phyloP scores from a whole-genome alignment of 768 basidiomycete species.

The Tricholoma hemisulphureum region DNA sequence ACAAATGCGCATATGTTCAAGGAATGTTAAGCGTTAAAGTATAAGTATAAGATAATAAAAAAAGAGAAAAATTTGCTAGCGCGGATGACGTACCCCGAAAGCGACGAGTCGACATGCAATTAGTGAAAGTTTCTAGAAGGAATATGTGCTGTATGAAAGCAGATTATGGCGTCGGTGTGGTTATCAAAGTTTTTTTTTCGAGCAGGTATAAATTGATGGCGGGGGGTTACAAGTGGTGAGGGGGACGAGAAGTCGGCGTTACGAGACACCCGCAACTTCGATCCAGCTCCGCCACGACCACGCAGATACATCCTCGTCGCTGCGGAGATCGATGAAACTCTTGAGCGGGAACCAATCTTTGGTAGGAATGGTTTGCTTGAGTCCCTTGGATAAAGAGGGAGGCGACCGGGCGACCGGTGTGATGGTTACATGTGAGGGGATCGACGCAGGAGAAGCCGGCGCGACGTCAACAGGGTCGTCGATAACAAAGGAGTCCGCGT shows the following conservation, averaged over 20 bases:
- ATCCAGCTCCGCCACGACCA: slow-evolving; percentile 67
- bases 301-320: slow-evolving; percentile 41
- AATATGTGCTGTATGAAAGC: background rate
- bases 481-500: slow-evolving; percentile 33
- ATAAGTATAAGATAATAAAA: slow-evolving; percentile 4
- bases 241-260: background rate
- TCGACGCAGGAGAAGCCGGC: slow-evolving; percentile 21
- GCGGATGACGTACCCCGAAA: background rate
- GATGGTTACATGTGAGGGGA: slow-evolving; percentile 17
- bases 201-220: too few relatives aligned
- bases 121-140: background rate
- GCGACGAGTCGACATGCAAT: background rate
- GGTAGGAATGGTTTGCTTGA: slow-evolving; percentile 15
- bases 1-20: background rate
- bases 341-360: slow-evolving; percentile 57
- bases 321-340: slow-evolving; percentile 63
- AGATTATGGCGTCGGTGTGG: background rate
- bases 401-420: slow-evolving; percentile 6
- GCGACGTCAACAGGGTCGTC: slow-evolving; percentile 40
- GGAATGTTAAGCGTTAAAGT: background rate
- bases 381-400: slow-evolving; percentile 12
- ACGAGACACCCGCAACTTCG: slow-evolving; percentile 46
- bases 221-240: background rate
- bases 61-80: background rate
- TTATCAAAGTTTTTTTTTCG: background rate